These are phyloP conservation scores for Ceratocystis cacaofunesta DNA, from an alignment of 2,329 filamentous ascomycete genomes.

Conservation along the genomic window DNA sequence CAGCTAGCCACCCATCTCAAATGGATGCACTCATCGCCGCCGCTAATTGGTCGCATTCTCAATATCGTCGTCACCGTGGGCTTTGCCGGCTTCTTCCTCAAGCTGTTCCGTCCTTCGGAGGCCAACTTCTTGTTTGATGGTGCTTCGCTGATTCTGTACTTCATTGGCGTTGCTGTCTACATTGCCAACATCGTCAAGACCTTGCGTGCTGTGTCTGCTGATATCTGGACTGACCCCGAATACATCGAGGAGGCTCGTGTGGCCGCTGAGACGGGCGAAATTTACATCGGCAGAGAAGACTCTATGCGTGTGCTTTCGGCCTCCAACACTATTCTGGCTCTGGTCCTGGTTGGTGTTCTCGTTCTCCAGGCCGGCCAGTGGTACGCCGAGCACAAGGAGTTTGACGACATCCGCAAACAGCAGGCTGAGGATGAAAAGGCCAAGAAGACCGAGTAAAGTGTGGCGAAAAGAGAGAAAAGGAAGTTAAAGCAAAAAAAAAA, in stretches of 20 bases:
- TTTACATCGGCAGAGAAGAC: constrained; percentile 69
- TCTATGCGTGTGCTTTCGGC: constrained; percentile 80
- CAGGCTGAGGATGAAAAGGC: constrained; percentile 21
- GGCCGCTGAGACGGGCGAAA: constrained; percentile 40
- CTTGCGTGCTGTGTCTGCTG: constrained; percentile 64
- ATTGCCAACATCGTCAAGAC: constrained; percentile 95
- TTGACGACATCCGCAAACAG: constrained; percentile 53
- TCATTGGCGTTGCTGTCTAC: constrained; percentile 84
- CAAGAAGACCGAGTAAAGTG: constrained; percentile 14
- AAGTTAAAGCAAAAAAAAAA: background rate
- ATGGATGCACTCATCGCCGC: constrained; percentile 81
- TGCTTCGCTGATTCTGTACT: constrained; percentile 64
- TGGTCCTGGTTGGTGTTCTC: constrained; percentile 81
- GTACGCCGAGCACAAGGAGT: constrained; percentile 94
- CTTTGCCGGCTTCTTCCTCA: constrained; percentile 76
- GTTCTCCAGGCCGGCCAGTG: constrained; percentile 93
- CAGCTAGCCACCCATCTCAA: constrained; percentile 80
- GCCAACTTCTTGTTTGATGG: constrained; percentile 92
- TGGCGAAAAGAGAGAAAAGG: background rate
- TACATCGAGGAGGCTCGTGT: constrained; percentile 28
- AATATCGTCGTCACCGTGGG: constrained; percentile 85
- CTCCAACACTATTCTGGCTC: constrained; percentile 87
- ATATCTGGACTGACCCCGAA: constrained; percentile 38
- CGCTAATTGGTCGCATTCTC: constrained; percentile 81
- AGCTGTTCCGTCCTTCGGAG: constrained; percentile 87